Evolutionary conservation across 768 basidiomycete genomes (phyloP).

Genomic region (Suillus weaverae): DNA sequence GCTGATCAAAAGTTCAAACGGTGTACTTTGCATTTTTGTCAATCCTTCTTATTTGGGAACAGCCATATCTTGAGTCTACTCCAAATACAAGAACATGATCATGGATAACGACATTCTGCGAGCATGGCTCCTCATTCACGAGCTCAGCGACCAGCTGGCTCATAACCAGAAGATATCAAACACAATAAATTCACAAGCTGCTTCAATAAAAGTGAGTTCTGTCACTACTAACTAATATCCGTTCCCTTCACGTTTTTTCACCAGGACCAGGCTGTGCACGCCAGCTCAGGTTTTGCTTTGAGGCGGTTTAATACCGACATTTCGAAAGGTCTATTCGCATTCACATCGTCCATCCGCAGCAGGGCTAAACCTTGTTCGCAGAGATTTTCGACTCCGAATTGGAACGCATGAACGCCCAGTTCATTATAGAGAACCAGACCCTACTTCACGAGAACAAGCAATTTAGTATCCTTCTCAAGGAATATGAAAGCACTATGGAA

Average conservation of each 20-base stretch:
- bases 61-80: not conserved
- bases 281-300: conserved; percentile 72
- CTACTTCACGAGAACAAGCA: conserved; percentile 96
- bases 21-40: not conserved
- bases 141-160: conserved; percentile 80
- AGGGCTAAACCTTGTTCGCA: conserved; percentile 34
- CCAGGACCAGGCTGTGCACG: conserved; percentile 74
- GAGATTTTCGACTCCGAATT: conserved; percentile 92
- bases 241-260: conserved; percentile 13
- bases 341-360: conserved; percentile 8
- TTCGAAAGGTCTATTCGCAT: conserved; percentile 59
- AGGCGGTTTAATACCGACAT: conserved; percentile 88
- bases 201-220: conserved; percentile 65
- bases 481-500: conserved; percentile 93
- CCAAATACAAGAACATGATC: conserved; percentile 23
- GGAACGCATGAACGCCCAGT: conserved; percentile 85
- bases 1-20: not conserved
- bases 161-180: conserved; percentile 77
- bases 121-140: conserved; percentile 77
- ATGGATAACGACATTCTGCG: conserved; percentile 70
- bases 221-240: not conserved
- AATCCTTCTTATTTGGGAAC: conserved; percentile 1
- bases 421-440: conserved; percentile 92
- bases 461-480: conserved; percentile 81
- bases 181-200: conserved; percentile 67